Base-by-base conservation (phyloP, 1,139 yeast species). In the Blastobotrys serpentis region DNA sequence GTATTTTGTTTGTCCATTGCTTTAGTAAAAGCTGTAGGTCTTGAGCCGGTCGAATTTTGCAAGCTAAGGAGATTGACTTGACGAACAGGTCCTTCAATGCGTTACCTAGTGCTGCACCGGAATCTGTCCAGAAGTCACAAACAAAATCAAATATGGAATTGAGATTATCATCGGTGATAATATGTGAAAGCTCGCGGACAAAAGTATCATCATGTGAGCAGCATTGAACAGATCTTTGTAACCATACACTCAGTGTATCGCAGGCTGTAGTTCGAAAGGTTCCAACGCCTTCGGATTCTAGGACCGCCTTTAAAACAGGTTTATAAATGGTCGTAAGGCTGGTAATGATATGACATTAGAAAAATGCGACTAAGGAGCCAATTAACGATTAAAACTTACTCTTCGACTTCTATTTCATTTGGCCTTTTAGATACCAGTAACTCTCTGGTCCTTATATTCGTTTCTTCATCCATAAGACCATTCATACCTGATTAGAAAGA, bases 31-130 rank as follows among this genome's bases (percentile, higher is more conserved):
- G 23, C 8, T 19, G 42, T 11, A 49, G 43, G 18, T 53, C 44
- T 13, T 47, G 52, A 2, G 44, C 43, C 4, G 43, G 34, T 33
- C 56, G 45, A 6, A 56, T 46, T 51, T 14, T 56, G 18, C 42
- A 53, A 13, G 76, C 57, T 22, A 80, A 66, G 0, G 63, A 54
- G 4, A 83, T 64, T 42, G 82, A 59, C 55, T 83, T 84, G 2
- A 65, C 56, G 46, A 86, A 74, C 34, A 87, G 62, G 36, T 81
- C 85, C 48, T 73, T 75, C 46, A 86, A 65, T 0, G 94, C 83
- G 56, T 83, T 85, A 4, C 83, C 80, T 30, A 86, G 67, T 0
- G 94, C 82, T 1, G 86, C 81, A 3, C 85, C 82, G 1, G 87
- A 78, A 46, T 81, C 86, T 47, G 80, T 81, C 81, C 89, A 81